Percentiles rank a stretch among this genome's conserved stretches.
These are phyloP conservation scores for Aspergillus incahuasiensis DNA, from an alignment of 495 filamentous ascomycete genomes.

Conservation along the genomic window DNA sequence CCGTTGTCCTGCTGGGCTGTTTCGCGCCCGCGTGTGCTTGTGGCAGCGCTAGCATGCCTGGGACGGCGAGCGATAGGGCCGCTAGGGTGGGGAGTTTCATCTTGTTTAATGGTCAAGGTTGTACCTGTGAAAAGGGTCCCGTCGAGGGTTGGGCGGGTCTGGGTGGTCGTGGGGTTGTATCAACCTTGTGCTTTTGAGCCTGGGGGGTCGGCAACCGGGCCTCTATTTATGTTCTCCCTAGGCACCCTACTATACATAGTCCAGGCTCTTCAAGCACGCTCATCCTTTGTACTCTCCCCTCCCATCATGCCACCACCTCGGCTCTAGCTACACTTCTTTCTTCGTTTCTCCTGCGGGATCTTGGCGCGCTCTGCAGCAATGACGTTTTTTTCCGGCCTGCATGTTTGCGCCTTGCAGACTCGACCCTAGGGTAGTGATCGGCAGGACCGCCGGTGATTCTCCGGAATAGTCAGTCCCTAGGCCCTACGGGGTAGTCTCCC, in stretches of 20 bases:
- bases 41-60: neutral
- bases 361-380: neutral
- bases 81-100: slow-evolving; percentile 3
- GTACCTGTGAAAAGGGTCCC: no score
- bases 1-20: neutral
- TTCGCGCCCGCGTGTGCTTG: neutral
- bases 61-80: neutral
- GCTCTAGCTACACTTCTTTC: neutral
- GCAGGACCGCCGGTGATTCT: slow-evolving; percentile 4
- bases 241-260: no score
- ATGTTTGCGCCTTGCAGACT: neutral
- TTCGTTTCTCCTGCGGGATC: neutral
- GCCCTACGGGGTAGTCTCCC: no score
- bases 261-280: no score
- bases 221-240: neutral
- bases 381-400: neutral
- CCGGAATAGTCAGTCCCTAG: neutral
- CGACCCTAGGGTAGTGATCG: neutral
- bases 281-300: no score
- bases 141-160: no score
- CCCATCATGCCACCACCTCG: neutral
- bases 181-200: no score
- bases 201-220: no score
- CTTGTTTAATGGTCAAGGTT: no score
- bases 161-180: no score